Evolutionary conservation across 176 grass and related monocot genomes (phyloP).

Genomic region (Hsuehochloa calcarea): DNA sequence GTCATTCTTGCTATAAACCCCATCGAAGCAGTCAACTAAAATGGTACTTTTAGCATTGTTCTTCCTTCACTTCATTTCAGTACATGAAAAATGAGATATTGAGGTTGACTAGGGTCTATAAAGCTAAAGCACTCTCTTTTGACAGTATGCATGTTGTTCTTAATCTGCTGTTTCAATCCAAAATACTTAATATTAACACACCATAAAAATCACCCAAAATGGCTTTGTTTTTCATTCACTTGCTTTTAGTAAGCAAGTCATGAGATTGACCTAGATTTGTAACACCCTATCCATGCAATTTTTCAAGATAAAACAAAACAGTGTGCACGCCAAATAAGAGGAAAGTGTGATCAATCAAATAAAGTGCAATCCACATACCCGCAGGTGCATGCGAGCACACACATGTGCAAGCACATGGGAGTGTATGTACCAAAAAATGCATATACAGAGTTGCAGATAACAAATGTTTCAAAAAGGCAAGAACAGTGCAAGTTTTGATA

Average conservation of each 20-base stretch:
- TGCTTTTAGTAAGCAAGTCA: not conserved
- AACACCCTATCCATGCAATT: not conserved
- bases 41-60: not conserved
- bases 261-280: not conserved
- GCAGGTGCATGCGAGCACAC: not conserved
- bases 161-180: not conserved
- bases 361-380: not conserved
- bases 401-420: not conserved
- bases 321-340: not conserved
- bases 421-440: not conserved
- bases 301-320: not conserved
- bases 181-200: not conserved
- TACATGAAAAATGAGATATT: not conserved
- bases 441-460: not conserved
- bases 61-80: not conserved
- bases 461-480: not conserved
- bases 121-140: not conserved
- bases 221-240: not conserved
- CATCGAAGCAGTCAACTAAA: not conserved
- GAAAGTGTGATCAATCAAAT: not conserved
- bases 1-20: not conserved
- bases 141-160: not conserved
- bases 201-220: not conserved
- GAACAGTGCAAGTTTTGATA: not conserved
- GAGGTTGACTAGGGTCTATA: not conserved